Evolutionary conservation across 345 rosid species (phyloP), one percentile per base, ranked within the genome.

Genomic region (Cochlearia excelsa): DNA sequence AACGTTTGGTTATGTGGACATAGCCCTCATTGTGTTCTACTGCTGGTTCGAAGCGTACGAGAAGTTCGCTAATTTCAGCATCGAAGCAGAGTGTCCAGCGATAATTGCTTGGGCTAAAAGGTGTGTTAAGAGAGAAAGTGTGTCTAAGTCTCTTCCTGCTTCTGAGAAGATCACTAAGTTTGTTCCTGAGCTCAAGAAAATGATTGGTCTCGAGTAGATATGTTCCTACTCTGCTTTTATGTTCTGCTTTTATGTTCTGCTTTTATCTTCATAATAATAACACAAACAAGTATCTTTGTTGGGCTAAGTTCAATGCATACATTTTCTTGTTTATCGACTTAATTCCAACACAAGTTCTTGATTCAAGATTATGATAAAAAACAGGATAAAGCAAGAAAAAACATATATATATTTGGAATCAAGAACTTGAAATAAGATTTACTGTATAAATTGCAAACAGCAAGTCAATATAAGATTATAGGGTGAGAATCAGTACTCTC

Each of bases 1-100:
- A 3, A 45, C 53, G 7, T 65, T 65, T 1, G 69, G 69, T 6
- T 65, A 46, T 39, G 70, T 65, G 8, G 70, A 65, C n/a, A 65
- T 65, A 26, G 62, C 62, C 26, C 48, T 65, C 4, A 55, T 65
- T 4, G 70, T 62, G 0, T 65, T 55, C 34, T 39, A 55, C 8
- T 11, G 56, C 37, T 65, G 70, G 70, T 66, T 57, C 26, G 35
- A 3, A 23, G 50, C 5, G 8, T 66, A 66, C 9, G 39, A 66
- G 9, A 66, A 66, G 52, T 65, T 29, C 30, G 63, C 62, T 1
- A 65, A 56, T 30, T 0, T 65, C 30, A 56, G 33, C 2, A 40
- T 66, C 26, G 57, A 56, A 57, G 0, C 57, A 9, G 63, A 65
- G 49, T 56, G 70, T 57, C 30, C 70, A 0, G 31, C 39, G 27